These are phyloP conservation scores for Diplodia sapinea DNA, from an alignment of 2,329 filamentous ascomycete genomes.

Conservation along the genomic window DNA sequence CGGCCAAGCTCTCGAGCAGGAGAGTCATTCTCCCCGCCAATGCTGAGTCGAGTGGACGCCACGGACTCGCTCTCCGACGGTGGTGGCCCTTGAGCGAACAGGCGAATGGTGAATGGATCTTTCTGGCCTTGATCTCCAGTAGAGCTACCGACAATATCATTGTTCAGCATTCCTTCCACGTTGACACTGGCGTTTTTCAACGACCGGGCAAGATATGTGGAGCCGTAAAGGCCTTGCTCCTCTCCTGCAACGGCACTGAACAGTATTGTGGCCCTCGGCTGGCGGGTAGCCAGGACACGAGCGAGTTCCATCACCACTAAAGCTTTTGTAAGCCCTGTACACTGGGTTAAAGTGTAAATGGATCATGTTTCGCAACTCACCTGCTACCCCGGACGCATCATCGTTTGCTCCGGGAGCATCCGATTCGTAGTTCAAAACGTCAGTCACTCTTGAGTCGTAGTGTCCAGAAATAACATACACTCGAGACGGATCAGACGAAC, in stretches of 20 bases:
- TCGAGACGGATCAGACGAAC: conserved; percentile 55
- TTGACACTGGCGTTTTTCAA: conserved; percentile 59
- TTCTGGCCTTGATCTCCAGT: conserved; percentile 53
- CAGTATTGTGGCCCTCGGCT: conserved; percentile 60
- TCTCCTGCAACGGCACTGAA: conserved; percentile 64
- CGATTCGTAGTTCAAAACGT: conserved; percentile 58
- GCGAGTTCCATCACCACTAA: conserved; percentile 61
- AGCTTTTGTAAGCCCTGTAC: background rate
- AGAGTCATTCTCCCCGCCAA: conserved; percentile 59
- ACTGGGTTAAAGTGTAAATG: conserved; percentile 20
- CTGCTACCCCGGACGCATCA: conserved; percentile 61
- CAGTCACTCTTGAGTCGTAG: conserved; percentile 60
- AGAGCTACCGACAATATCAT: conserved; percentile 63
- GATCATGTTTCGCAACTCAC: conserved; percentile 35
- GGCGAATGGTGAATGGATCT: conserved; percentile 60
- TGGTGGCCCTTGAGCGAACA: conserved; percentile 60
- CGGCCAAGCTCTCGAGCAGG: conserved; percentile 62
- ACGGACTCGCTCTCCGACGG: conserved; percentile 50
- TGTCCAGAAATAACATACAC: conserved; percentile 63
- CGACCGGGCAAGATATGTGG: conserved; percentile 59
- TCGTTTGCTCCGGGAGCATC: conserved; percentile 65
- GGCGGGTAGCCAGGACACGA: conserved; percentile 56
- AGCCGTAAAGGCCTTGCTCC: conserved; percentile 62
- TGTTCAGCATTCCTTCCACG: conserved; percentile 64
- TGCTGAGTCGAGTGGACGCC: conserved; percentile 49